Conservation (phyloP, 2,329 filamentous ascomycete species). For the Aspergillus candidus region DNA sequence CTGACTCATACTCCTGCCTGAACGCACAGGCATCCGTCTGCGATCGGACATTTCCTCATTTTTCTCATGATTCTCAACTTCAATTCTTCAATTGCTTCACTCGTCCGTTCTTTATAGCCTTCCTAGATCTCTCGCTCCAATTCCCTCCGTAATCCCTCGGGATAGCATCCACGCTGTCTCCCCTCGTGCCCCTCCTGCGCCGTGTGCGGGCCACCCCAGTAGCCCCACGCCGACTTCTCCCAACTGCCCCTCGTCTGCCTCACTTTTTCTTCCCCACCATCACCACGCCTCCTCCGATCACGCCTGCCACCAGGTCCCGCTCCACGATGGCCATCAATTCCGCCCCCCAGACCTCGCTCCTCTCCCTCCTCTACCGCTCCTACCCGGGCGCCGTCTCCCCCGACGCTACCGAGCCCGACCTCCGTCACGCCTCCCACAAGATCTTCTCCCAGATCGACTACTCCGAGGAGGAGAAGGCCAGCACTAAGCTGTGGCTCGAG, state of each 20-base stretch:
- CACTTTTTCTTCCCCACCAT: conserved; percentile 14
- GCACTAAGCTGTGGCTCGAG: conserved; percentile 84
- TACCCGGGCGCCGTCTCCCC: conserved; percentile 37
- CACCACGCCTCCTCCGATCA: conserved; percentile 9
- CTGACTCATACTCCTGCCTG: too few species aligned
- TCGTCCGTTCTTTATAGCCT: too few species aligned
- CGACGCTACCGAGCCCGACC: conserved; percentile 38
- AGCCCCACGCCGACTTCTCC: not conserved
- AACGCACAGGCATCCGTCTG: too few species aligned
- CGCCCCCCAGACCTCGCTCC: conserved; percentile 37
- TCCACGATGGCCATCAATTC: conserved; percentile 24
- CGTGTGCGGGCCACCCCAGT: too few species aligned
- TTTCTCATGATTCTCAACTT: too few species aligned
- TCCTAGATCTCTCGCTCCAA: too few species aligned
- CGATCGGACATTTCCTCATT: too few species aligned
- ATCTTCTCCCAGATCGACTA: conserved; percentile 68
- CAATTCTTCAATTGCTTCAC: too few species aligned
- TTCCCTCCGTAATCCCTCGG: too few species aligned
- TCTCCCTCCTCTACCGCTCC: conserved; percentile 41
- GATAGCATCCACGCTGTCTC: too few species aligned
- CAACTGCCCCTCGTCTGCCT: conserved; percentile 25
- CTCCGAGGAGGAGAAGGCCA: conserved; percentile 70
- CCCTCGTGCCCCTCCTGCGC: too few species aligned
- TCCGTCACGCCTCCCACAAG: conserved; percentile 46
- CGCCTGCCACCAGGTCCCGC: conserved; percentile 15